Evolutionary conservation across 306 rosid genomes (phyloP).

Genomic region (Vigna angularis): DNA sequence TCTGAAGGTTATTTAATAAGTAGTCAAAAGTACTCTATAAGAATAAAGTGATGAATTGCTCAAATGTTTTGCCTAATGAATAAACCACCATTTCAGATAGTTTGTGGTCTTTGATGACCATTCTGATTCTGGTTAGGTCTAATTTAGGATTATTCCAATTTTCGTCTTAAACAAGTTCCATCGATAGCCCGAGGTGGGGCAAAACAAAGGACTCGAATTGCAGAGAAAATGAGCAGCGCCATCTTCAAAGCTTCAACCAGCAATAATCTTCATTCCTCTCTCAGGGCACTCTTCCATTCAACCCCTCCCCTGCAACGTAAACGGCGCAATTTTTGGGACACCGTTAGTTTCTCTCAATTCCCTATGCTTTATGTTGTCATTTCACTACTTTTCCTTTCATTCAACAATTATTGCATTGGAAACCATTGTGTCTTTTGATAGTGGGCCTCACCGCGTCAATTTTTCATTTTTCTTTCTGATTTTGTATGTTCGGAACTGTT

Average conservation of each 20-base stretch:
- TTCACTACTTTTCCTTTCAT: neutral
- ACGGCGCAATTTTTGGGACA: constrained; percentile 67
- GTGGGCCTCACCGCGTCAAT: constrained; percentile 15
- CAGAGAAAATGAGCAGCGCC: constrained; percentile 60
- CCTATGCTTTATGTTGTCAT: constrained; percentile 16
- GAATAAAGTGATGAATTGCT: neutral
- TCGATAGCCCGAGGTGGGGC: neutral
- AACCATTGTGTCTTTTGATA: neutral
- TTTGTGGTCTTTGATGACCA: neutral
- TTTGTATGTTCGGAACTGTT: neutral
- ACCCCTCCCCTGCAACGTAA: constrained; percentile 72
- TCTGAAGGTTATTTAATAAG: neutral
- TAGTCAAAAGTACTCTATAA: neutral
- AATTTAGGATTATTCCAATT: neutral
- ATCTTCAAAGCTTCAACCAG: constrained; percentile 56
- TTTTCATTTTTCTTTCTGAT: neutral
- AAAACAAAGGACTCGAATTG: neutral
- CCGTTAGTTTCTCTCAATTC: constrained; percentile 54
- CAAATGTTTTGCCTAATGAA: neutral
- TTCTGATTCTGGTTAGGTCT: neutral
- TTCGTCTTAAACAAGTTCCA: neutral
- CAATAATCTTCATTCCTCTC: constrained; percentile 38
- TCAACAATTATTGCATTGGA: neutral
- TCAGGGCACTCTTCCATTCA: constrained; percentile 76
- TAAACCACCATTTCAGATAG: neutral